Evolutionary conservation across 2,329 filamentous ascomycete species (phyloP).

Genomic region (Thermoascus crustaceus): DNA sequence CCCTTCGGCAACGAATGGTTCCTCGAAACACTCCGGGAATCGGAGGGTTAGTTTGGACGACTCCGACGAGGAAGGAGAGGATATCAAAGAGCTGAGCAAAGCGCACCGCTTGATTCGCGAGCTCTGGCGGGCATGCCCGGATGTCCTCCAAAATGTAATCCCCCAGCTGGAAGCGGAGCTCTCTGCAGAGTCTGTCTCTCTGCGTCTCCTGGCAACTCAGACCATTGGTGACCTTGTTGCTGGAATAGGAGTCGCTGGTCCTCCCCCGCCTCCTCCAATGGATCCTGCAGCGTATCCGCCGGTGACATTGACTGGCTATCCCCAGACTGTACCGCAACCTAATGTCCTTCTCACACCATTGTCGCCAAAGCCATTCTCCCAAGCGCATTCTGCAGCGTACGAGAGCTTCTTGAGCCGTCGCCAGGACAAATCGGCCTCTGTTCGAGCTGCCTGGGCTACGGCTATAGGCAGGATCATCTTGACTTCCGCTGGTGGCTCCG

Average conservation of each 20-base stretch:
- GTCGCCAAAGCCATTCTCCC: slow-evolving; percentile 81
- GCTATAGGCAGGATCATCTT: slow-evolving; percentile 76
- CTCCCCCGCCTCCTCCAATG: slow-evolving; percentile 61
- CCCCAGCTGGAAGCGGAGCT: slow-evolving; percentile 90
- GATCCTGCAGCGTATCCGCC: slow-evolving; percentile 83
- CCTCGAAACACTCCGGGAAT: slow-evolving; percentile 29
- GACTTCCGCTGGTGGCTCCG: slow-evolving; percentile 87
- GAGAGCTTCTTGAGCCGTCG: slow-evolving; percentile 75
- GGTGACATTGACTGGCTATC: slow-evolving; percentile 36
- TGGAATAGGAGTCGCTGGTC: slow-evolving; percentile 84
- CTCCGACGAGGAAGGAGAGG: slow-evolving; percentile 64
- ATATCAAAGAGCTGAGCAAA: slow-evolving; percentile 79
- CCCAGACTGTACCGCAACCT: slow-evolving; percentile 43
- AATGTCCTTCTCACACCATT: slow-evolving; percentile 71
- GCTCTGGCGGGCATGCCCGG: slow-evolving; percentile 84
- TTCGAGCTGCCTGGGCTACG: slow-evolving; percentile 79
- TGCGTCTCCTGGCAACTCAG: slow-evolving; percentile 82
- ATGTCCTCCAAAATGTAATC: slow-evolving; percentile 84
- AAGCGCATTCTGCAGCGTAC: slow-evolving; percentile 70
- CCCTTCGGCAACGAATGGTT: slow-evolving; percentile 48
- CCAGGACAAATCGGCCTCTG: slow-evolving; percentile 75
- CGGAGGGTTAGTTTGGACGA: slow-evolving; percentile 48
- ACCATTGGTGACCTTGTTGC: slow-evolving; percentile 92
- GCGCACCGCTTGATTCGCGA: slow-evolving; percentile 84
- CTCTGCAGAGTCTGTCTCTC: slow-evolving; percentile 76